Conservation (phyloP, 2,329 filamentous ascomycete genomes). For the Aureobasidium sp. region DNA sequence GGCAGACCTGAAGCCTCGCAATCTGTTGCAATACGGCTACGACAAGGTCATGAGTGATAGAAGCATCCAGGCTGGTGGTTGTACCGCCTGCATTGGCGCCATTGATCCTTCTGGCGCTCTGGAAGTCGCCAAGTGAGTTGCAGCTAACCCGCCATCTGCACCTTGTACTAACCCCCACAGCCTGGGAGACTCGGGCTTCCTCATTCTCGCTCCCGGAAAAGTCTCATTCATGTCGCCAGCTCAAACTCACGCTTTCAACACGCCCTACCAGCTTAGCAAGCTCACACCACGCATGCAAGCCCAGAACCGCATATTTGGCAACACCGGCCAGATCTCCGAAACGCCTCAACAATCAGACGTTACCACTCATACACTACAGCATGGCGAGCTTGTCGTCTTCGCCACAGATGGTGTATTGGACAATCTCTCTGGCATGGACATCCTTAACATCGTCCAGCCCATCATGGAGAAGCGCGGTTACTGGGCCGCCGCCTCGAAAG, state of each 20-base stretch:
- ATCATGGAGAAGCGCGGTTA: slow-evolving; percentile 54
- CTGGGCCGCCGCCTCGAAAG: slow-evolving; percentile 22
- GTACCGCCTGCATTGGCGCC: slow-evolving; percentile 84
- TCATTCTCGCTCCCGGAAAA: slow-evolving; percentile 77
- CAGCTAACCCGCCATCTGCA: not conserved
- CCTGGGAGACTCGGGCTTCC: slow-evolving; percentile 88
- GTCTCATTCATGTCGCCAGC: slow-evolving; percentile 76
- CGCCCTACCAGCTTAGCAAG: slow-evolving; percentile 87
- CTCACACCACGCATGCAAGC: slow-evolving; percentile 73
- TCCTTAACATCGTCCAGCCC: slow-evolving; percentile 65
- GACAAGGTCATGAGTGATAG: slow-evolving; percentile 70
- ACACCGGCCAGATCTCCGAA: slow-evolving; percentile 62
- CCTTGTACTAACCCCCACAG: slow-evolving; percentile 24
- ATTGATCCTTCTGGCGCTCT: slow-evolving; percentile 65
- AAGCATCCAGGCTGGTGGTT: slow-evolving; percentile 72
- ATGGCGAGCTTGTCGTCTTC: slow-evolving; percentile 90
- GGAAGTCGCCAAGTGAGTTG: slow-evolving; percentile 69
- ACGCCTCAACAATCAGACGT: slow-evolving; percentile 77
- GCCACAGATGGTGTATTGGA: slow-evolving; percentile 95
- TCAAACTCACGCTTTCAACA: slow-evolving; percentile 97
- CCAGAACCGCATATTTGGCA: slow-evolving; percentile 78
- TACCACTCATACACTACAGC: slow-evolving; percentile 66
- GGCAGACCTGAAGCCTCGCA: slow-evolving; percentile 44
- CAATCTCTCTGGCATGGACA: slow-evolving; percentile 86
- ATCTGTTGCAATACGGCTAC: slow-evolving; percentile 77